Conservation (phyloP, 139 green algal genomes). For the Chlamydomonas eustigma region DNA sequence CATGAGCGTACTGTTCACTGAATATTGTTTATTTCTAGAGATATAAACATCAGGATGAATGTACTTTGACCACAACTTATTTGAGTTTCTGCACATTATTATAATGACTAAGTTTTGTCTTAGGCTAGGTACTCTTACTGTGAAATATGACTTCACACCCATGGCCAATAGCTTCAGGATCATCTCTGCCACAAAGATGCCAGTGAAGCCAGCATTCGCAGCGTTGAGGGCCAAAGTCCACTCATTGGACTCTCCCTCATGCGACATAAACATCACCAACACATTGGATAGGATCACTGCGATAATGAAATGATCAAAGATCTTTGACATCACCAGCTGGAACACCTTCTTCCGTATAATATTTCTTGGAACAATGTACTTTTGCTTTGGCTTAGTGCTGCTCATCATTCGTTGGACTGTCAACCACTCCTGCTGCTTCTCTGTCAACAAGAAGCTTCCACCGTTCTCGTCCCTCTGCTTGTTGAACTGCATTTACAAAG, state of each 20-base stretch:
- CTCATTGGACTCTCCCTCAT: conserved; percentile 4
- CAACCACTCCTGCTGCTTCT: conserved; percentile 45
- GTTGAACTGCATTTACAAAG: conserved; percentile 52
- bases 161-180: conserved; percentile 50
- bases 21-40: too few relatives aligned
- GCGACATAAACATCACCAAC: conserved; percentile 28
- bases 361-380: conserved; percentile 3
- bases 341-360: neutral
- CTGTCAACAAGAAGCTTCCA: conserved; percentile 31
- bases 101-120: too few relatives aligned
- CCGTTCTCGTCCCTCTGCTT: conserved; percentile 35
- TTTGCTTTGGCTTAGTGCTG: conserved; percentile 1
- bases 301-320: conserved; percentile 20
- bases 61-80: too few relatives aligned
- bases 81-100: neutral
- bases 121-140: neutral
- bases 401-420: conserved; percentile 36
- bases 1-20: too few relatives aligned
- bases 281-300: conserved; percentile 21
- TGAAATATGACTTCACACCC: conserved; percentile 15
- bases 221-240: conserved; percentile 20
- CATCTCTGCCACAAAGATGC: conserved; percentile 56
- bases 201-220: conserved; percentile 50
- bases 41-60: too few relatives aligned
- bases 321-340: neutral